phyloP scores from a whole-genome alignment of 139 green algal genomes.

The Zygnema circumcarinatum region DNA sequence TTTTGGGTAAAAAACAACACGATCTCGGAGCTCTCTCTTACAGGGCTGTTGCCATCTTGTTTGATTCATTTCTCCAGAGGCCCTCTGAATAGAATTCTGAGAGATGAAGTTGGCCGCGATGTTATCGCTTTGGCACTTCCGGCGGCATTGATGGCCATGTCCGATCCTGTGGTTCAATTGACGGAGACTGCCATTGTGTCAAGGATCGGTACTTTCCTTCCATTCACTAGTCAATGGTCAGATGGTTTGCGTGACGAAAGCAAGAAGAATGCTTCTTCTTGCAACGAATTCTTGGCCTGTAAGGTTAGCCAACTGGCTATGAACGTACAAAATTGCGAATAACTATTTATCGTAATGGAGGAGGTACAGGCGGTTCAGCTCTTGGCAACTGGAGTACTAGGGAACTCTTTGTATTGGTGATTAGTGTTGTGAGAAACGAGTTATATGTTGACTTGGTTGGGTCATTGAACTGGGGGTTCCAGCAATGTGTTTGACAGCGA shows the following conservation, averaged over 20 bases:
- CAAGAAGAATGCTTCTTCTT: too few relatives aligned
- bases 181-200: slow-evolving; percentile 47
- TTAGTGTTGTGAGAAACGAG: too few relatives aligned
- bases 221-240: neutral
- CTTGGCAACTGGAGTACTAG: too few relatives aligned
- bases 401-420: too few relatives aligned
- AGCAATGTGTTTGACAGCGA: slow-evolving; percentile 27
- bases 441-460: neutral
- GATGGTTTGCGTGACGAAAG: too few relatives aligned
- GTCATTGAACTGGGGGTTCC: slow-evolving; percentile 1
- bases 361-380: too few relatives aligned
- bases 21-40: neutral
- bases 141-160: slow-evolving; percentile 25
- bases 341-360: too few relatives aligned
- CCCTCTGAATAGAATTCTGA: neutral
- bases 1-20: too few relatives aligned
- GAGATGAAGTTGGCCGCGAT: slow-evolving; percentile 30
- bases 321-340: too few relatives aligned
- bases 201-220: slow-evolving; percentile 43
- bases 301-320: too few relatives aligned
- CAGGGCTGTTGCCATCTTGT: neutral
- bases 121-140: slow-evolving; percentile 49
- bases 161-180: slow-evolving; percentile 46
- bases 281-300: too few relatives aligned
- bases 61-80: neutral